Percentiles rank a stretch among this genome's conserved stretches.
Conservation (phyloP, 208 protist species). For the Crithidia acanthocephali region DNA sequence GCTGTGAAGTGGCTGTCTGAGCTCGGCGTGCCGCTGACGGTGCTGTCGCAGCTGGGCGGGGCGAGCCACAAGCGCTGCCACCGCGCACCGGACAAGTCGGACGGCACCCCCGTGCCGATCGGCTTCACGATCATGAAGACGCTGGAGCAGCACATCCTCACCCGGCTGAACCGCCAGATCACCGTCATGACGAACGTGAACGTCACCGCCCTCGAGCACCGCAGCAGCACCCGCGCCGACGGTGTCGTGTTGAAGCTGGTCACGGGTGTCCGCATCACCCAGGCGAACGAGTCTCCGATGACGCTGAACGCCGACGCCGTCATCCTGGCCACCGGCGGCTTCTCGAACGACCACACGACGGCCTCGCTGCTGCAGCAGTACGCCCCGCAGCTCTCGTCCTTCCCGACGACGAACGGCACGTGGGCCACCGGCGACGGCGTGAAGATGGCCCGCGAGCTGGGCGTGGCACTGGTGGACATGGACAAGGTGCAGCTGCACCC, state of each 20-base stretch:
- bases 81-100: constrained; percentile 68
- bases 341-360: constrained; percentile 61
- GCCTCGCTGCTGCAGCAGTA: constrained; percentile 83
- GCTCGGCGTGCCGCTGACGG: constrained; percentile 85
- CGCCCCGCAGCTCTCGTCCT: constrained; percentile 63
- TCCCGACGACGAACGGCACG: constrained; percentile 93
- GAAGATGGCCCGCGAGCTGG: constrained; percentile 69
- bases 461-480: constrained; percentile 91
- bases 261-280: constrained; percentile 45
- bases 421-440: constrained; percentile 87
- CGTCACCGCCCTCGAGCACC: constrained; percentile 55
- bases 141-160: constrained; percentile 81
- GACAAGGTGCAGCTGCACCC: constrained; percentile 96
- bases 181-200: constrained; percentile 67
- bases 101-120: constrained; percentile 84
- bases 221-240: constrained; percentile 33
- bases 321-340: constrained; percentile 92
- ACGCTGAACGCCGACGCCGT: constrained; percentile 75
- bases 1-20: constrained; percentile 80
- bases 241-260: constrained; percentile 49
- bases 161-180: constrained; percentile 46
- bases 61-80: constrained; percentile 88
- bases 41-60: constrained; percentile 93
- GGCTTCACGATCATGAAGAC: constrained; percentile 92
- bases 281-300: constrained; percentile 32